Conservation (phyloP, 306 rosid species). For the Castanea sativa region DNA sequence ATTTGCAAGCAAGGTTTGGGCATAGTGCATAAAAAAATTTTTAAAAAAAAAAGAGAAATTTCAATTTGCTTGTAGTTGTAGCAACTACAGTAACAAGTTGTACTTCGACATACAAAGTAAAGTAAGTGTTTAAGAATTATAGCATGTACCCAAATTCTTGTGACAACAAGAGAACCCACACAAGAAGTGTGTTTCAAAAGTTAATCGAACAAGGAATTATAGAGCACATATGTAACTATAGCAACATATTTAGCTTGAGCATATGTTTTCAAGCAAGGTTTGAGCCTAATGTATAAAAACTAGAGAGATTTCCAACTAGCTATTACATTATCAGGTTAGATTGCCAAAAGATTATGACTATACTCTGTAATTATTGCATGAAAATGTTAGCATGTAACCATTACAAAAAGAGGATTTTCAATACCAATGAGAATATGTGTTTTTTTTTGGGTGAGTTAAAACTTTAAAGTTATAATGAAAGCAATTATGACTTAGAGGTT, state of each 20-base stretch:
- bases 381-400: background rate
- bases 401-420: background rate
- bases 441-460: background rate
- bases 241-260: too few relatives aligned
- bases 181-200: too few relatives aligned
- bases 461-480: background rate
- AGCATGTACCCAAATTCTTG: background rate
- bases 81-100: background rate
- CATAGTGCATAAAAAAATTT: background rate
- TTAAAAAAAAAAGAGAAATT: background rate
- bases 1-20: background rate
- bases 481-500: background rate
- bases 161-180: conserved; percentile 9
- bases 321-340: too few relatives aligned
- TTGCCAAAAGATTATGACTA: too few relatives aligned
- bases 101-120: background rate
- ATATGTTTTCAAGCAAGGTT: too few relatives aligned
- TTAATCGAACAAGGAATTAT: too few relatives aligned
- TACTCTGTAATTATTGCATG: too few relatives aligned
- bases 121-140: background rate
- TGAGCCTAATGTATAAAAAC: too few relatives aligned
- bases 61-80: background rate
- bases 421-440: background rate
- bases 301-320: too few relatives aligned
- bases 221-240: too few relatives aligned